Base-by-base conservation (phyloP, 2,329 filamentous ascomycete genomes). In the Ophiocordyceps unilateralis region DNA sequence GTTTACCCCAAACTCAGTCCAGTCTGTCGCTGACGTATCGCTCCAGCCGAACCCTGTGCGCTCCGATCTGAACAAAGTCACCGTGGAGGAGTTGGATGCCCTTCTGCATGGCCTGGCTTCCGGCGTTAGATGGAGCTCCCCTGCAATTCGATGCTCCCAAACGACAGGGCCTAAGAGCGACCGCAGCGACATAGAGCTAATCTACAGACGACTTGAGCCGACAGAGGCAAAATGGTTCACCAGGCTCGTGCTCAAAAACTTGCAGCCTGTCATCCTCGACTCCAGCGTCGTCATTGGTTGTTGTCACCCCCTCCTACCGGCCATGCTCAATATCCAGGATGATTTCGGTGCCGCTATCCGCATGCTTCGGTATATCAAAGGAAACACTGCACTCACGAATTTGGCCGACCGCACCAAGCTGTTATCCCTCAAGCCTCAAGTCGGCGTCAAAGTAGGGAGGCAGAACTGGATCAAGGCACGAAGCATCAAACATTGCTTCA, bases 141-240 rank as follows among this genome's bases (percentile, higher is more conserved):
- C 73, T 1, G 64, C 68, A 15, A 64, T 86, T 43, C 68, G 72
- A 39, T 55, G 59, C 20, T 56, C 58, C 3, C 53, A 52, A 26
- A 46, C 53, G 14, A 50, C 46, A 43, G 28, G 52, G 26, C 46
- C 49, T 20, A 34, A 45, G 41, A 41, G 50, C 36, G 64, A 51
- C 52, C 72, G 53, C 58, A 59, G 62, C 5, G 56, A 68, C 4
- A 57, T 89, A 1, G 65, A 66, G 19, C 55, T 57, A 0, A 54
- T 88, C 1, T 83, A 82, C 51, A 64, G 61, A 24, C 70, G 74
- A 8, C 55, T 86, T 10, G 66, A 67, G 39, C 74, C 83, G 3
- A 66, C 67, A 38, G 83, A 93, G 54, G 81, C 79, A 4, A 94
- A 94, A 61, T 95, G 88, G 88, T 68, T 94, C 11, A 83, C 83